Evolutionary conservation across 192 early-diverging fungal species (phyloP), one percentile per base, ranked within the genome.

Genomic region (Ambispora gerdemannii): DNA sequence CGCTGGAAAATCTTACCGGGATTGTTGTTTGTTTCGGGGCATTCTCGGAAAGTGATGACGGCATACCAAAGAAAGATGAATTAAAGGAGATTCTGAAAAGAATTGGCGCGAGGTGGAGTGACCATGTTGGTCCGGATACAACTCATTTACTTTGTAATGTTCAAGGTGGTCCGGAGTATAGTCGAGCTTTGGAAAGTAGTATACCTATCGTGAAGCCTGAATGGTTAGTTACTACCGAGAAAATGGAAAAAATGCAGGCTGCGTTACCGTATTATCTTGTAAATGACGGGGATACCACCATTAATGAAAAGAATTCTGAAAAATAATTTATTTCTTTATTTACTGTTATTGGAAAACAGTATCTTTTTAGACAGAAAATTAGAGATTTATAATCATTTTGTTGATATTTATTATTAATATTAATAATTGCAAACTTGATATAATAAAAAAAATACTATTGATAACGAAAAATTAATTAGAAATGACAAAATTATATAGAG

Each of bases 1-100:
- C 90, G 32, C 81, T 99, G 77, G 95, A 98, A 50, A 98, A 99
- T 75, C 84, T 99, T 33, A 97, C 93, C n/a, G 97, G 97, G 19
- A 94, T 97, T 67, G 86, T 91, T 71, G 91, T 97, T 25, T 92
- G 91, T 74, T 99, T 99, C 84, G 97, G 97, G 34, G 84, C 83
- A 3, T 94, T 96, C 75, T 70, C 77, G 22, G 90, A 92, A 66
- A 80, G 84, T 22, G 88, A 90, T 36, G 43, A 59, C 31, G 75
- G 67, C 0, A 13, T 74, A 61, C 82, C 82, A 11, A 93, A 92
- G 24, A 76, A 90, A 27, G 87, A 87, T 43, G 83, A 86, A 47
- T 83, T 98, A 67, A 91, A 93, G 72, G 87, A 84, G 33, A 72
- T 88, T 1, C 63, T 97, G 32, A 80, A 82, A 35, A 86, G 91